These are phyloP conservation scores for Cryphonectria japonica DNA, from an alignment of 2,329 filamentous ascomycete genomes.

Conservation along the genomic window DNA sequence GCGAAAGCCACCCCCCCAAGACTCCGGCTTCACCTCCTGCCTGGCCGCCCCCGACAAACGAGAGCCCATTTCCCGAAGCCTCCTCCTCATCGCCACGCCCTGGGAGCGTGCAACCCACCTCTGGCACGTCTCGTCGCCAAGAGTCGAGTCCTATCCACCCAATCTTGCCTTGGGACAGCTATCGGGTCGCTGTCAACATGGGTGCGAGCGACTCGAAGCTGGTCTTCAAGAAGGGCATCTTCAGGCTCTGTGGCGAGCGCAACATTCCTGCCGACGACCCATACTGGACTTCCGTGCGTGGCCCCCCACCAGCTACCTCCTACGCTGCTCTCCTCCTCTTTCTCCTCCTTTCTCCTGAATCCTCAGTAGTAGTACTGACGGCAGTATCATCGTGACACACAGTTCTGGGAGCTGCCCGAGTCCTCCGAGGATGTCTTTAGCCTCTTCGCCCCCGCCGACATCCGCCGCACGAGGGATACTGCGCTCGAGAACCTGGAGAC, in stretches of 20 bases:
- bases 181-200: conserved; percentile 58
- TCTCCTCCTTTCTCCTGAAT: background rate
- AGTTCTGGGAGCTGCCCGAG: conserved; percentile 98
- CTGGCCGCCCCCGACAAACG: background rate
- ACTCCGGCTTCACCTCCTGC: conserved; percentile 5
- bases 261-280: conserved; percentile 85
- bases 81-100: background rate
- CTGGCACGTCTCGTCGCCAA: conserved; percentile 7
- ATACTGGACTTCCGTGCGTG: conserved; percentile 87
- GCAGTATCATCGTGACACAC: conserved; percentile 47
- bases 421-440: conserved; percentile 96
- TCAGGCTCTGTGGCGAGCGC: conserved; percentile 89
- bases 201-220: conserved; percentile 98
- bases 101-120: background rate
- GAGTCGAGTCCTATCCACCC: background rate
- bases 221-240: conserved; percentile 98
- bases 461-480: conserved; percentile 83
- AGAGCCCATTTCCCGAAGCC: background rate
- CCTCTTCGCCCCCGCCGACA: conserved; percentile 86
- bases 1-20: background rate
- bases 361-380: conserved; percentile 6
- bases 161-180: conserved; percentile 24
- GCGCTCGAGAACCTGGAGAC: conserved; percentile 90
- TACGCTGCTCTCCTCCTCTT: too few species aligned
- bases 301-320: background rate